Conservation (phyloP, 441 rosid genomes). For the Rhodomyrtus psidioides region DNA sequence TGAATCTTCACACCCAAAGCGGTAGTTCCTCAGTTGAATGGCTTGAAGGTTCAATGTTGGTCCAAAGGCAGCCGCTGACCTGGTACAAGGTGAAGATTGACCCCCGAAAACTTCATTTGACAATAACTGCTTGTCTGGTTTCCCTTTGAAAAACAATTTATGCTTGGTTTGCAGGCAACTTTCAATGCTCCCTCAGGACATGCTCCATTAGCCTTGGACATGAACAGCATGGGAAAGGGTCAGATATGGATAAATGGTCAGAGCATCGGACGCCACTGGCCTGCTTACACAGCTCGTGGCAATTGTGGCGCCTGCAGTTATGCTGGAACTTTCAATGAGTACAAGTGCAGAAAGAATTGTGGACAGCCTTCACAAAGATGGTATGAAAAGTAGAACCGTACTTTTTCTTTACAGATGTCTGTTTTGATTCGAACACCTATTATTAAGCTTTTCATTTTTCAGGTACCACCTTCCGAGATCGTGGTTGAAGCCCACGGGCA, state of each 20-base stretch:
- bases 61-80: slow-evolving; percentile 38
- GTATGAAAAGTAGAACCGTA: neutral
- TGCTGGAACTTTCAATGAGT: neutral
- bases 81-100: slow-evolving; percentile 60
- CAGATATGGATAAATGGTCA: slow-evolving; percentile 1
- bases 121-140: neutral
- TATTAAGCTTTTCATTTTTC: neutral
- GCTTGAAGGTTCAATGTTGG: slow-evolving; percentile 39
- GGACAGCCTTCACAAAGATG: slow-evolving; percentile 1
- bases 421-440: neutral
- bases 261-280: slow-evolving; percentile 3
- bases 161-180: neutral
- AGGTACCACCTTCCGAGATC: slow-evolving; percentile 57
- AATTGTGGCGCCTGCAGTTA: neutral
- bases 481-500: slow-evolving; percentile 33
- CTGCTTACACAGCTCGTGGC: neutral
- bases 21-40: slow-evolving; percentile 51
- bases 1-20: slow-evolving; percentile 28
- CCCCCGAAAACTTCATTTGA: neutral
- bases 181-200: neutral
- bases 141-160: neutral
- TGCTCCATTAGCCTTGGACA: neutral
- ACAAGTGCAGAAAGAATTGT: neutral
- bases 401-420: neutral
- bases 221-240: slow-evolving; percentile 1